Conservation (phyloP, 768 basidiomycete species). For the Amyloporia xantha region DNA sequence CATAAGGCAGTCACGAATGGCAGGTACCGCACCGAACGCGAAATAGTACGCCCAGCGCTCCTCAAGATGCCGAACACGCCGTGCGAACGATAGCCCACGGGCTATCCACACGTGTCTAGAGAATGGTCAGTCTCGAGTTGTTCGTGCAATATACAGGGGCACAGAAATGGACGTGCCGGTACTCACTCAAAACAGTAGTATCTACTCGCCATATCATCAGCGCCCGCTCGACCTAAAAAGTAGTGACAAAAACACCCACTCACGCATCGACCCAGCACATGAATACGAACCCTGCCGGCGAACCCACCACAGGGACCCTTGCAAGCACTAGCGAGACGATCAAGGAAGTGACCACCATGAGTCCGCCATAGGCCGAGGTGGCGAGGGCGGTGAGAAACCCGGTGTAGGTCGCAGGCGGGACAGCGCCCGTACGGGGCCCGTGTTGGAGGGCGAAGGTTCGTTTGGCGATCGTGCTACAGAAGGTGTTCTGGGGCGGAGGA, state of each 20-base stretch:
- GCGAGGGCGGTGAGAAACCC: constrained; percentile 71
- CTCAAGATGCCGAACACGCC: constrained; percentile 68
- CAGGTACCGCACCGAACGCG: constrained; percentile 54
- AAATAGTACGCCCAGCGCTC: constrained; percentile 89
- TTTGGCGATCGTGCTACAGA: constrained; percentile 72
- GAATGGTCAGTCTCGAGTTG: constrained; percentile 10
- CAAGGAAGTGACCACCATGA: constrained; percentile 78
- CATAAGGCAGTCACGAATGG: constrained; percentile 5
- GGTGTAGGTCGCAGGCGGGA: constrained; percentile 53
- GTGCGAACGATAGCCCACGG: constrained; percentile 60
- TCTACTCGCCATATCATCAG: constrained; percentile 30
- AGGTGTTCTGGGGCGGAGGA: constrained; percentile 48
- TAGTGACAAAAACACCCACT: constrained; percentile 34
- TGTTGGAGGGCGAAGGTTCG: constrained; percentile 68
- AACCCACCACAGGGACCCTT: constrained; percentile 60
- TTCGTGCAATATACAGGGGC: no score
- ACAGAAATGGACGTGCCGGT: no score
- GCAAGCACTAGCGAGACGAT: constrained; percentile 58
- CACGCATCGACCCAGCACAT: constrained; percentile 85
- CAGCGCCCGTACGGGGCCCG: constrained; percentile 47
- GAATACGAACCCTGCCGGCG: constrained; percentile 56
- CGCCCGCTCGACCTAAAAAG: background rate
- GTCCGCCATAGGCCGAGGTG: constrained; percentile 72
- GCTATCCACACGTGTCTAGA: constrained; percentile 73
- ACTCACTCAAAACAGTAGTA: constrained; percentile 89